Percentiles rank a stretch among this genome's conserved stretches.
Evolutionary conservation across 306 rosid genomes (phyloP).

Genomic region (Abrus pulchellus): DNA sequence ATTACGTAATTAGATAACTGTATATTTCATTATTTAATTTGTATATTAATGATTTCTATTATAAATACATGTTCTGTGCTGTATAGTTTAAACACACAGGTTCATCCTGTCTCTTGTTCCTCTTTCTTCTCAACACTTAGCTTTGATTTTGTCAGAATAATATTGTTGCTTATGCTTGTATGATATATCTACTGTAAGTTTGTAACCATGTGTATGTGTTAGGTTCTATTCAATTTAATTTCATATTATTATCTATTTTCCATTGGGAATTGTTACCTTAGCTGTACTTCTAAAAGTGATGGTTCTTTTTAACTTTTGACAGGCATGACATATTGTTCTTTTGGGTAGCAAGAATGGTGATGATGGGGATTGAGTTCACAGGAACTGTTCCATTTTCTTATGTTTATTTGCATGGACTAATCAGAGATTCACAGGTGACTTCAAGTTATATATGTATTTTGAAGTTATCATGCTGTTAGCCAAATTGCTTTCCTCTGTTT

Average conservation of each 20-base stretch:
- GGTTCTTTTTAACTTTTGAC: conserved; percentile 51
- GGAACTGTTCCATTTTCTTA: conserved; percentile 89
- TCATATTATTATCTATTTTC: conserved; percentile 22
- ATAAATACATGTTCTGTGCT: too few species aligned
- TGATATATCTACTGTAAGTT: not conserved
- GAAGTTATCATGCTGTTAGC: conserved; percentile 34
- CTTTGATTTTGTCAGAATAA: conserved; percentile 11
- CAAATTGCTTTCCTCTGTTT: conserved; percentile 25
- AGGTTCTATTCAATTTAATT: not conserved
- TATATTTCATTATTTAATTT: too few species aligned
- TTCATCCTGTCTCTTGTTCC: too few species aligned
- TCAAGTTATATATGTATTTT: conserved; percentile 22
- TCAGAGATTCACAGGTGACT: conserved; percentile 90
- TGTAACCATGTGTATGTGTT: conserved; percentile 4
- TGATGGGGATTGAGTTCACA: conserved; percentile 98
- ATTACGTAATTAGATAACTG: too few species aligned
- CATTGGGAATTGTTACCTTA: conserved; percentile 6
- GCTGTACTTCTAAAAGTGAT: conserved; percentile 6
- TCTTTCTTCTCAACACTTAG: not conserved
- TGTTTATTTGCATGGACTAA: conserved; percentile 95
- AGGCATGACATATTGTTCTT: conserved; percentile 98
- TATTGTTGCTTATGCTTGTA: conserved; percentile 19
- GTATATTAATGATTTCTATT: too few species aligned
- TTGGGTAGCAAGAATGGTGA: conserved; percentile 99
- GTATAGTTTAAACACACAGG: too few species aligned